Evolutionary conservation across 441 rosid genomes (phyloP), one percentile per base, ranked within the genome.

Genomic region (Iberis amara): DNA sequence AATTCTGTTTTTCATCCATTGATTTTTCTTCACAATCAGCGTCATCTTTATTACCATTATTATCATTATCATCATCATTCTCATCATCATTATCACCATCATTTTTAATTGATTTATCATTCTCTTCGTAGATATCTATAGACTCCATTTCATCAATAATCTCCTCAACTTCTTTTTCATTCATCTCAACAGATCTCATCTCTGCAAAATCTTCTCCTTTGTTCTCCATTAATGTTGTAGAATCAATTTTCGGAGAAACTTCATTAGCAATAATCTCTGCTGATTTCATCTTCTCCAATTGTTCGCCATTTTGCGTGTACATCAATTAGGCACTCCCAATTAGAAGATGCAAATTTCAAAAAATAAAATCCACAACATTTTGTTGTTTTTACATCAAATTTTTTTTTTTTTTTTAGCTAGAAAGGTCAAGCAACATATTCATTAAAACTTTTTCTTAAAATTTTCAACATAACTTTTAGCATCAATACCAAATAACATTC

Each of bases 211-310:
- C 3, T 18, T 18, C 21, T 18, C 21, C 21, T 18, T 18, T 48
- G 27, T 15, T 35, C 41, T 50, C 53, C 39, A 9, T 24, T 35
- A 32, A 32, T 31, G 28, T 9, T 47, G 38, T 12, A 48, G 27
- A 48, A 10, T 11, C 14, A 51, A 2, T 57, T 41, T 63, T 44
- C 12, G 26, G 27, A 44, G 46, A 11, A 4, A 28, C 63, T 58
- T 47, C 52, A 33, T 55, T 38, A 10, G 37, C 55, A 0, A 44
- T 59, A 43, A 60, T 58, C 47, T 62, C 70, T 31, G 54, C 32
- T 56, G 62, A 24, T 36, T 60, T 62, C 11, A 55, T 42, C 62
- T 69, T 68, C 60, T 68, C 58, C 8, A 36, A 35, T 9, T 49
- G 28, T 51, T 45, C 61, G 2, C 11, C 62, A 41, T 13, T 43